Conservation (phyloP, 306 rosid species). For the Cajanus cajan region DNA sequence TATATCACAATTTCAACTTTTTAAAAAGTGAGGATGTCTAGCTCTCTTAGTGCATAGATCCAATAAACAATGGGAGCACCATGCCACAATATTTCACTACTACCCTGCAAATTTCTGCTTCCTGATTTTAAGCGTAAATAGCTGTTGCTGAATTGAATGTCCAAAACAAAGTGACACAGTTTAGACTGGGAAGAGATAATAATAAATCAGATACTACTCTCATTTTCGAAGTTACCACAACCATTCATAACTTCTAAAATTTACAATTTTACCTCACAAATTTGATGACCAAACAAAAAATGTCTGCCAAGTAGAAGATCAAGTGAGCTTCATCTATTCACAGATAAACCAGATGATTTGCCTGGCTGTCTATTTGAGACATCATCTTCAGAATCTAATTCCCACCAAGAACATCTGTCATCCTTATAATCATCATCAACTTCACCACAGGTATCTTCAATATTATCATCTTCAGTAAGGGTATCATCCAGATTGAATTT, state of each 20-base stretch:
- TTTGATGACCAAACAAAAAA: constrained; percentile 14
- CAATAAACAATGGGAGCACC: neutral
- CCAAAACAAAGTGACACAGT: neutral
- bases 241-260: constrained; percentile 11
- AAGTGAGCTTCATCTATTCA: constrained; percentile 3
- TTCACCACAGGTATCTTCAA: constrained; percentile 35
- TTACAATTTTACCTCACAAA: constrained; percentile 12
- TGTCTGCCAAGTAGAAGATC: neutral
- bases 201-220: neutral
- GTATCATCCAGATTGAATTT: constrained; percentile 26
- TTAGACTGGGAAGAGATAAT: neutral
- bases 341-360: constrained; percentile 13
- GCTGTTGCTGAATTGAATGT: neutral
- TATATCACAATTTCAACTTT: neutral
- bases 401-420: constrained; percentile 65
- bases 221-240: constrained; percentile 18
- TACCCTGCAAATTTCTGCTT: neutral
- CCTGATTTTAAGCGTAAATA: constrained; percentile 2
- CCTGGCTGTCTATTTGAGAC: neutral
- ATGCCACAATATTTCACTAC: constrained; percentile 1
- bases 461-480: constrained; percentile 34
- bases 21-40: neutral
- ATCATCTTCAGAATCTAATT: constrained; percentile 46
- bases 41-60: neutral
- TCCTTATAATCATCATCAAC: constrained; percentile 40